Percentiles rank a stretch among this genome's conserved stretches.
These are phyloP conservation scores for Capsicum pubescens DNA, from an alignment of 257 asterid species.

Conservation along the genomic window DNA sequence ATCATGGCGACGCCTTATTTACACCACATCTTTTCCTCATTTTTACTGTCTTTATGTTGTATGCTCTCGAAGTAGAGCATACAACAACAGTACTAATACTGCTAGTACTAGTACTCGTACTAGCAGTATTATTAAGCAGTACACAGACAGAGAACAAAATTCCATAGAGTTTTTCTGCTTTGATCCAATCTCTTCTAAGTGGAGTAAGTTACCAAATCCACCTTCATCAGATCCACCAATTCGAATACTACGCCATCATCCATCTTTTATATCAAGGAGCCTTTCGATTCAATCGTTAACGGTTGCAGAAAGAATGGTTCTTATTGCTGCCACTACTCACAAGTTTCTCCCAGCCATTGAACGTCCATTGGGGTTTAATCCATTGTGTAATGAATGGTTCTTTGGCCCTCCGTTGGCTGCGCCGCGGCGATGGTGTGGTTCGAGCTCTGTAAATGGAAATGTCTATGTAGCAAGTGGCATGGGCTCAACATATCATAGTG, in stretches of 20 bases:
- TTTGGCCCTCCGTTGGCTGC: conserved; percentile 57
- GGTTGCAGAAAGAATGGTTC: conserved; percentile 42
- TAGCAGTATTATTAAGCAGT: conserved; percentile 15
- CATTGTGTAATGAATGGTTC: conserved; percentile 55
- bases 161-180: conserved; percentile 48
- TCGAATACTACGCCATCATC: conserved; percentile 54
- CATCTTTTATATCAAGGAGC: conserved; percentile 67
- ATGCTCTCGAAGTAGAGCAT: conserved; percentile 34
- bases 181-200: conserved; percentile 63
- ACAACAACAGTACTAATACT: not conserved
- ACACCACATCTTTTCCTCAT: conserved; percentile 61
- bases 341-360: conserved; percentile 60
- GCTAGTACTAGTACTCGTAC: not conserved
- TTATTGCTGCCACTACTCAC: conserved; percentile 60
- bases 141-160: not conserved
- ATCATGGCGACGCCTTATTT: conserved; percentile 75
- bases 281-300: conserved; percentile 66
- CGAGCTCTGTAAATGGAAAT: conserved; percentile 43
- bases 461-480: conserved; percentile 66
- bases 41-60: conserved; percentile 61
- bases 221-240: conserved; percentile 47
- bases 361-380: conserved; percentile 62
- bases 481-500: conserved; percentile 49
- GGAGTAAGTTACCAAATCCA: conserved; percentile 63
- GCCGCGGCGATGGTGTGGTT: conserved; percentile 79